A percentile compares a stretch with the other conserved stretches of the same genome.
Evolutionary conservation across 108 stramenopile genomes (phyloP).

Genomic region (Cyclotella distinguenda): DNA sequence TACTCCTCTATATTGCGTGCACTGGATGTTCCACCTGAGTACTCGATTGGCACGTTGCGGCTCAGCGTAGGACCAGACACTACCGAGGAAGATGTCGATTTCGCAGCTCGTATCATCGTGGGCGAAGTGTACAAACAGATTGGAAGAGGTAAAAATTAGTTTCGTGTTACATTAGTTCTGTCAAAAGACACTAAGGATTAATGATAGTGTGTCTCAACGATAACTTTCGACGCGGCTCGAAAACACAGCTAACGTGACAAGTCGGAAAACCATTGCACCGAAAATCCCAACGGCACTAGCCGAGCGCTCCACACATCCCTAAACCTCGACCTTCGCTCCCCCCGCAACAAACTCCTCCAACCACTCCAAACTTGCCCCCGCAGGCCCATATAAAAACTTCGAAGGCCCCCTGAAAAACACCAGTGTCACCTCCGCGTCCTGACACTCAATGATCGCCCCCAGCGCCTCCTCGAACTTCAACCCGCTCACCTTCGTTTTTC

Average conservation of each 20-base stretch:
- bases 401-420: conserved; percentile 77
- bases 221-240: no score
- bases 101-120: conserved; percentile 76
- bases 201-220: no score
- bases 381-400: conserved; percentile 84
- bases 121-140: conserved; percentile 51
- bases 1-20: conserved; percentile 82
- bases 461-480: conserved; percentile 81
- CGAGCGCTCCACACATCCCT: no score
- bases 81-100: conserved; percentile 74
- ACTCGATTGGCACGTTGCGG: conserved; percentile 89
- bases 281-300: no score
- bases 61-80: conserved; percentile 90
- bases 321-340: conserved; percentile 37
- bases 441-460: conserved; percentile 71
- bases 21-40: conserved; percentile 79
- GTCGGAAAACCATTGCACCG: no score
- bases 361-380: conserved; percentile 84
- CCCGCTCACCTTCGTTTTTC: conserved; percentile 64
- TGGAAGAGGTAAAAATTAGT: no score
- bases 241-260: no score
- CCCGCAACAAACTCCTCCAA: conserved; percentile 73
- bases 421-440: conserved; percentile 54
- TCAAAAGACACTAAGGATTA: no score
- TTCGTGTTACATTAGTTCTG: no score